Base-by-base conservation (phyloP, 2,329 filamentous ascomycete genomes). In the Exophiala sp. region DNA sequence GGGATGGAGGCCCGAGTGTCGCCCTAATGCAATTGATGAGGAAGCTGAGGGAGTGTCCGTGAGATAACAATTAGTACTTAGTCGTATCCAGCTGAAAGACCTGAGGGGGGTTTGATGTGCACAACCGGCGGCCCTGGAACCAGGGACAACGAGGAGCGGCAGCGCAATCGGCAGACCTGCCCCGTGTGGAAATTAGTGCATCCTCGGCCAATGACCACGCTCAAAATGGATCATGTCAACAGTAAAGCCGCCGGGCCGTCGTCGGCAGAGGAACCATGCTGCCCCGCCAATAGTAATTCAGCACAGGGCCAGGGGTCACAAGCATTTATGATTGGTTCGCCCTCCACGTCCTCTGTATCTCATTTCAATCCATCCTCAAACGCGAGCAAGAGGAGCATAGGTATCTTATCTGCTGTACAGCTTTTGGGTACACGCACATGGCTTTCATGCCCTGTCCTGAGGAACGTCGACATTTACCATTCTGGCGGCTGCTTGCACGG, bases 191-290 rank as follows among this genome's bases (percentile, higher is more conserved):
- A 18, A 8, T 11, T 43, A 30, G 40, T 32, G 14, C 10, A 1
- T 3, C 21, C n/a, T 19, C 18, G 24, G n/a, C 21, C 38, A 27
- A 41, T 41, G 19, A 41, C 16, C 7, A 24, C n/a, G 8, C 2
- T 3, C 10, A n/a, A 9, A 9, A 7, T 10, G 14, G 24, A 19
- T 43, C 9, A 22, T 49, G 32, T 49, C 46, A 49, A 49, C 46
- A 49, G 29, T 37, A 38, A 40, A 16, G 11, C 18, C 38, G n/a
- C 24, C 29, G 13, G 14, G n/a, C 24, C 18, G 35, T 14, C 39
- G 46, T 49, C 46, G 46, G 40, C 46, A 24, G 46, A 49, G 46
- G 30, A 49, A 49, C 46, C 21, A 22, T n/a, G 8, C 5, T 23
- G 16, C 38, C 34, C 46, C 40, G 40, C 46, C 46, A 49, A 49